Percentiles rank a stretch among this genome's conserved stretches.
phyloP scores from a whole-genome alignment of 306 rosid species.

The Hippophae rhamnoides region DNA sequence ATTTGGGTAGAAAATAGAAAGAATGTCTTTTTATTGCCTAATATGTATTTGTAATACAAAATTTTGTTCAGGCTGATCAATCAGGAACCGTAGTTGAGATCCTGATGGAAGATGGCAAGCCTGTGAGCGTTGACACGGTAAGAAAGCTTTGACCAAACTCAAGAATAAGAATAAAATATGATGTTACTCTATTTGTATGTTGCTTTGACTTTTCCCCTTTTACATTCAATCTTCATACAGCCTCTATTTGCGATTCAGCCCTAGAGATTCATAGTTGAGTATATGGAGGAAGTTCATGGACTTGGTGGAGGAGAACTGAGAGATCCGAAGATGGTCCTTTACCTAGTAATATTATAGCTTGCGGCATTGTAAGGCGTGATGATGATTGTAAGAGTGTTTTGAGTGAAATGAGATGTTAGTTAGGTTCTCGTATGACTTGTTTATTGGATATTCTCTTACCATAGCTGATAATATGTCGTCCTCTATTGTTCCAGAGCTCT shows the following conservation, averaged over 20 bases:
- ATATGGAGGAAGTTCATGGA: conserved; percentile 18
- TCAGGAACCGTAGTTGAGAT: conserved; percentile 63
- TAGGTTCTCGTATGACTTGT: conserved; percentile 10
- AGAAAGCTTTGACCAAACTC: conserved; percentile 19
- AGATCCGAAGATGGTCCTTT: conserved; percentile 11
- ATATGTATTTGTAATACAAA: background rate
- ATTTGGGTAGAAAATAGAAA: background rate
- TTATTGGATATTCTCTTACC: background rate
- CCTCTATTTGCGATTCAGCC: conserved; percentile 69
- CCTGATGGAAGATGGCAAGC: conserved; percentile 43
- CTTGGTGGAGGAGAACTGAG: conserved; percentile 7
- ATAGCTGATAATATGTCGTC: background rate
- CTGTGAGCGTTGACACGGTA: conserved; percentile 52
- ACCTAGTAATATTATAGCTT: conserved; percentile 24
- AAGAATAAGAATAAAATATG: background rate
- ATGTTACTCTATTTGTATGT: background rate
- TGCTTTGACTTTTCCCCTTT: conserved; percentile 7
- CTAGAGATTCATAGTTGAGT: conserved; percentile 20
- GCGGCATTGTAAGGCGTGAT: conserved; percentile 19
- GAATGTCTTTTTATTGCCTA: background rate
- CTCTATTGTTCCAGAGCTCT: background rate
- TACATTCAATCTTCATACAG: conserved; percentile 26
- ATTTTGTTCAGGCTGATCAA: conserved; percentile 51
- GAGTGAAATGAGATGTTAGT: conserved; percentile 26
- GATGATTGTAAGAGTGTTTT: conserved; percentile 34